Conservation (phyloP, 345 rosid genomes). For the Adansonia digitata region DNA sequence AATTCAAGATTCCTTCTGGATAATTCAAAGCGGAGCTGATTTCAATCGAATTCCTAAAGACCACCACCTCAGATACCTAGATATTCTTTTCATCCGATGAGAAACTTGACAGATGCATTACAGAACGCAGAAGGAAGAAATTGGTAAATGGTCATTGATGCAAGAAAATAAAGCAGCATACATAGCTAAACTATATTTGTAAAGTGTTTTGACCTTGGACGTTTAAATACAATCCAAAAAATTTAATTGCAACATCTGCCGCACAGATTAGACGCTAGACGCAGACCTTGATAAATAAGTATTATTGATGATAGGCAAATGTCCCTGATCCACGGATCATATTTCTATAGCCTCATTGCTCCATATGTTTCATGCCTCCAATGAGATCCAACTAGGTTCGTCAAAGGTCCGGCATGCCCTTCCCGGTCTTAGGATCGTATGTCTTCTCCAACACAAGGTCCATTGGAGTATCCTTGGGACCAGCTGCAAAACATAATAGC, state of each 20-base stretch:
- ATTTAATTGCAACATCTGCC: background rate
- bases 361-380: background rate
- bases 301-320: conserved; percentile 3
- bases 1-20: no score
- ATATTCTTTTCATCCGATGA: background rate
- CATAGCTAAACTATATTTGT: background rate
- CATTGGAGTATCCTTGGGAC: conserved; percentile 88
- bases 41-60: background rate
- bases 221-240: background rate
- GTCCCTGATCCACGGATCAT: background rate
- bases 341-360: background rate
- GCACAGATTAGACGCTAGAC: background rate
- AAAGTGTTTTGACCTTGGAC: background rate
- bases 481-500: conserved; percentile 49
- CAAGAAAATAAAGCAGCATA: background rate
- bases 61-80: background rate
- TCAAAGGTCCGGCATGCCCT: conserved; percentile 94
- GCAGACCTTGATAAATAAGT: background rate
- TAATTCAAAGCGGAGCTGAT: background rate
- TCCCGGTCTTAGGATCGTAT: conserved; percentile 77
- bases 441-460: conserved; percentile 74
- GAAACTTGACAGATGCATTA: background rate
- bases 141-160: background rate
- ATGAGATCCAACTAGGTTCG: conserved; percentile 7
- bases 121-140: background rate